Evolutionary conservation across 768 basidiomycete species (phyloP).

Genomic region (Xerocomus brunneocitrinus): DNA sequence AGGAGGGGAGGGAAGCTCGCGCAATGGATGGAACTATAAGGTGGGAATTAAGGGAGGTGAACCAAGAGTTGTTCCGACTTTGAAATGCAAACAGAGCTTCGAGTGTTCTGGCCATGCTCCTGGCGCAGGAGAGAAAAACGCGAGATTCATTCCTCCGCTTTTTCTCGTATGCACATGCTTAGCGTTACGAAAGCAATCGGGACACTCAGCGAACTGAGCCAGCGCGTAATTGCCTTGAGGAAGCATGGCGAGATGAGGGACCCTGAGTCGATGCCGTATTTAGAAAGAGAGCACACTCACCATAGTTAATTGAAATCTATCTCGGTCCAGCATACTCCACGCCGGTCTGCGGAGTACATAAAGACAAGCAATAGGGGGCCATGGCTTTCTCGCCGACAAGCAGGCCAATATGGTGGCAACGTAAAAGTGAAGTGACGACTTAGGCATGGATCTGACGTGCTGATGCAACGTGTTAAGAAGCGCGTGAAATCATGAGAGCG

Average conservation of each 20-base stretch:
- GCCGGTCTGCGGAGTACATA: slow-evolving; percentile 35
- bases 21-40: slow-evolving; percentile 26
- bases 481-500: slow-evolving; percentile 32
- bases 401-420: slow-evolving; percentile 23
- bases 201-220: slow-evolving; percentile 34
- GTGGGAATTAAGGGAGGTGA: slow-evolving; percentile 27
- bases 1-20: slow-evolving; percentile 14
- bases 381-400: slow-evolving; percentile 24
- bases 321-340: slow-evolving; percentile 32
- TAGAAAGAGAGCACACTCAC: slow-evolving; percentile 20
- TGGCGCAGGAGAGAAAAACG: slow-evolving; percentile 30
- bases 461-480: slow-evolving; percentile 34
- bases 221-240: slow-evolving; percentile 36
- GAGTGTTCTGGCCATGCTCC: slow-evolving; percentile 34
- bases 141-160: slow-evolving; percentile 34
- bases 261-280: slow-evolving; percentile 24
- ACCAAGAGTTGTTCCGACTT: slow-evolving; percentile 27
- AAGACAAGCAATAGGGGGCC: slow-evolving; percentile 31
- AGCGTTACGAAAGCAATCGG: slow-evolving; percentile 32
- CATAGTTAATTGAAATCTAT: slow-evolving; percentile 32
- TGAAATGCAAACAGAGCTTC: slow-evolving; percentile 33
- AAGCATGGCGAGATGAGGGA: slow-evolving; percentile 24
- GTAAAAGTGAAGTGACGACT: slow-evolving; percentile 30
- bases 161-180: slow-evolving; percentile 30
- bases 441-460: slow-evolving; percentile 33